Percentiles rank a stretch among this genome's conserved stretches.
Evolutionary conservation across 148 eudicot species (phyloP).

Genomic region (Suaeda aralocaspica): DNA sequence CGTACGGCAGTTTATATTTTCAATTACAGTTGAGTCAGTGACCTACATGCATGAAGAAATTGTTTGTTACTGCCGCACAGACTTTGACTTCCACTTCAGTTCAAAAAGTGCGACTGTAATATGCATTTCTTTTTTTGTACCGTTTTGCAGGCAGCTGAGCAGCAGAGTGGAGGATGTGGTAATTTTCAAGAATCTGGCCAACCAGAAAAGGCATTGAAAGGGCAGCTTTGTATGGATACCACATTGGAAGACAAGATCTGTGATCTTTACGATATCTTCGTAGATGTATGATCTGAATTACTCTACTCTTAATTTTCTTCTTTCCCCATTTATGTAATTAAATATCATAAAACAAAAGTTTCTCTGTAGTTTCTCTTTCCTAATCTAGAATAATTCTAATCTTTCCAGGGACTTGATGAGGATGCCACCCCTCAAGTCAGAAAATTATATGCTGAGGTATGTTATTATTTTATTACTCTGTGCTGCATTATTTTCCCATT

Average conservation of each 20-base stretch:
- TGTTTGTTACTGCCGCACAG: background rate
- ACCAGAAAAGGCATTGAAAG: slow-evolving; percentile 47
- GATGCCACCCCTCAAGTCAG: slow-evolving; percentile 90
- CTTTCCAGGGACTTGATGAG: slow-evolving; percentile 76
- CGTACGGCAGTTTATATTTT: background rate
- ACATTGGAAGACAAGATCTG: slow-evolving; percentile 87
- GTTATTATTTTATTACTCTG: background rate
- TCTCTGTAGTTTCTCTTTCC: background rate
- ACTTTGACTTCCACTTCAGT: background rate
- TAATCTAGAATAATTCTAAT: slow-evolving; percentile 19
- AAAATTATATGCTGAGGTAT: slow-evolving; percentile 89
- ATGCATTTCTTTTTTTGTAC: background rate
- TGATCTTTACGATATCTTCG: slow-evolving; percentile 84
- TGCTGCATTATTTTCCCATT: background rate
- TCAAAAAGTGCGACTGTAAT: background rate
- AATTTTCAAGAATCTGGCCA: slow-evolving; percentile 57
- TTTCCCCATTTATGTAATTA: background rate
- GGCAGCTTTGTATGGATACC: slow-evolving; percentile 62
- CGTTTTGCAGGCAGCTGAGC: slow-evolving; percentile 49
- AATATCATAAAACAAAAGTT: background rate
- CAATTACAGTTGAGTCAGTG: slow-evolving; percentile 7
- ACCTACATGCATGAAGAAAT: background rate
- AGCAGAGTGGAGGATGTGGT: slow-evolving; percentile 60
- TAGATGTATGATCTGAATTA: slow-evolving; percentile 51
- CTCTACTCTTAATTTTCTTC: background rate